Evolutionary conservation across 1,139 yeast genomes (phyloP), one percentile per base, ranked within the genome.

Genomic region (Blastobotrys aristatus): DNA sequence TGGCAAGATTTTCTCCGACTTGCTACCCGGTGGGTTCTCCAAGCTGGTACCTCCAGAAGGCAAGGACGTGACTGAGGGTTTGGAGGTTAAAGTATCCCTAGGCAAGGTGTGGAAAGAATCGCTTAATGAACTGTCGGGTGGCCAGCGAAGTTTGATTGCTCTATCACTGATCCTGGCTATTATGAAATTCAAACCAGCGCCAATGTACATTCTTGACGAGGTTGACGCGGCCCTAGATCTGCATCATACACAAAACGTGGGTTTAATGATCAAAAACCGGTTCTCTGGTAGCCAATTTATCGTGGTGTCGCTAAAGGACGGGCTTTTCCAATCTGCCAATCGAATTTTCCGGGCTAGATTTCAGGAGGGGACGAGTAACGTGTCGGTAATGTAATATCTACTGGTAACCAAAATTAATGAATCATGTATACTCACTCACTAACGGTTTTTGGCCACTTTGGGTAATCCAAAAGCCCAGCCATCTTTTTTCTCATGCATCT

Each of bases 181-280:
- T 52, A 72, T 92, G 48, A 96, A 90, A 65, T 90, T 87, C 72
- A 88, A 89, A 64, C 98, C 98, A 1, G 97, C 98, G 0, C 98
- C 98, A 10, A 87, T 92, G 96, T 92, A 92, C 64, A 90, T 92
- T 58, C 72, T 92, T 50, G 98, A 92, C 68, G 98, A 92, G 68
- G 97, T 92, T 33, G 98, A 92, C 68, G 98, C 99, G 1, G 99
- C 99, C 1, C 75, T 94, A 55, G 99, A 94, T 72, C 76, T 90
- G 54, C 87, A 95, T 47, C 99, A 94, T 65, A 94, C 99, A 1
- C 97, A 94, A 66, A 92, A 92, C 61, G 92, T 94, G 60, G 99
- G 99, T 4, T 96, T 89, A 62, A 73, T 94, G 62, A 92, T 94
- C 66, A 92, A 90, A 68, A 90, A 97, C 0, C 73, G 96, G 57